phyloP scores from a whole-genome alignment of 257 asterid species.

The Gentiana macrophylla region DNA sequence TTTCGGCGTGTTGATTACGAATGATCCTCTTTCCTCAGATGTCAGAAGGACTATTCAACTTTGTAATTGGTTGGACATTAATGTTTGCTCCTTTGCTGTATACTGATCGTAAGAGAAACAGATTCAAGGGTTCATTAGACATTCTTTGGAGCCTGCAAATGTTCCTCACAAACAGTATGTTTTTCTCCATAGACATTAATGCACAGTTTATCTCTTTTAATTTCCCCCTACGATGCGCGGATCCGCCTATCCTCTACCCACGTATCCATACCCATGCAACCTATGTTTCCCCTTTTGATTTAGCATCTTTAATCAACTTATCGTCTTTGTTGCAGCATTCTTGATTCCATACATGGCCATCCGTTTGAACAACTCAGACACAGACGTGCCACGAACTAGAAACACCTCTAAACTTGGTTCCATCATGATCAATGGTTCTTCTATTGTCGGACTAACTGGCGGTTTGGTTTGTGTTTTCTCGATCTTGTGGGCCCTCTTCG shows the following conservation, averaged over 20 bases:
- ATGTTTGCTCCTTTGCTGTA: slow-evolving; percentile 86
- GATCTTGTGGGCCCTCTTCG: slow-evolving; percentile 60
- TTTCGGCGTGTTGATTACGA: slow-evolving; percentile 5
- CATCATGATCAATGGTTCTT: slow-evolving; percentile 52
- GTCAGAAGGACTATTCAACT: slow-evolving; percentile 94
- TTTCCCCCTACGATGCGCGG: too few species aligned
- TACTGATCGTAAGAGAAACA: slow-evolving; percentile 65
- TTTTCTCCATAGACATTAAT: slow-evolving; percentile 12
- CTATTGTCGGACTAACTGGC: slow-evolving; percentile 58
- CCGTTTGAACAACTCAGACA: slow-evolving; percentile 43
- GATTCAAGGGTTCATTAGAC: slow-evolving; percentile 67
- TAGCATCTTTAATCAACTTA: background rate
- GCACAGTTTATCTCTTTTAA: too few species aligned
- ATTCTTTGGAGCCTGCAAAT: slow-evolving; percentile 77
- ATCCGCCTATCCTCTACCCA: too few species aligned
- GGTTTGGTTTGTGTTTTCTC: slow-evolving; percentile 54
- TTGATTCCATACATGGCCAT: slow-evolving; percentile 93
- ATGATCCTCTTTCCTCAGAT: slow-evolving; percentile 32
- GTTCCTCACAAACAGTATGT: slow-evolving; percentile 94
- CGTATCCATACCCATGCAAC: too few species aligned
- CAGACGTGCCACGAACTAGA: slow-evolving; percentile 27
- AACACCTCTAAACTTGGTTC: slow-evolving; percentile 52
- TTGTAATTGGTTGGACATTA: slow-evolving; percentile 89
- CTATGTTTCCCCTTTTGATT: too few species aligned
- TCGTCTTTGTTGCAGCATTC: slow-evolving; percentile 49